Percentiles rank a stretch among this genome's conserved stretches.
Evolutionary conservation across 805 yeast species (phyloP).

Genomic region (Kazachstania taianensis): DNA sequence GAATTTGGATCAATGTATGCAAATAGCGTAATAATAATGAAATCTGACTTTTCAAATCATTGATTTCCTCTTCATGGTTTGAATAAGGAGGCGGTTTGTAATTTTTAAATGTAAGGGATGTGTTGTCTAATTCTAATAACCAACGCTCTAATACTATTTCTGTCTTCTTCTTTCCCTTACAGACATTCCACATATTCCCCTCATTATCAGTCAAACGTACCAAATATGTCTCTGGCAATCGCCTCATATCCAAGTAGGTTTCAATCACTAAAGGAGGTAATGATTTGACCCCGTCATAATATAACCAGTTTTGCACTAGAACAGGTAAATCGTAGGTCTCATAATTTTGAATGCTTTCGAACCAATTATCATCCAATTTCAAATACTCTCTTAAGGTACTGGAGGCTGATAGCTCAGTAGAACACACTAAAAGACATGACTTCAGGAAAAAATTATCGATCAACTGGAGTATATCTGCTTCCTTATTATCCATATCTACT

Average conservation of each 20-base stretch:
- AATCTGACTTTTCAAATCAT: conserved; percentile 67
- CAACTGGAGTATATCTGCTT: conserved; percentile 27
- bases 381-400: conserved; percentile 1
- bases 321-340: conserved; percentile 9
- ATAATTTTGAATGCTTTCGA: neutral
- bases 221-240: conserved; percentile 44
- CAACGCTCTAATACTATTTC: conserved; percentile 94
- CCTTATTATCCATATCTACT: conserved; percentile 4
- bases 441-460: conserved; percentile 56
- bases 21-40: conserved; percentile 65
- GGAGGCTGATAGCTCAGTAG: conserved; percentile 22
- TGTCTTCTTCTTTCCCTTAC: conserved; percentile 51
- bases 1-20: conserved; percentile 50
- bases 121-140: conserved; percentile 67
- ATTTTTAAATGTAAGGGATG: conserved; percentile 27
- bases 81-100: conserved; percentile 15
- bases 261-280: conserved; percentile 82
- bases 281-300: conserved; percentile 35
- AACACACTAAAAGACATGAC: conserved; percentile 47
- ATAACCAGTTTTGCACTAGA: conserved; percentile 52
- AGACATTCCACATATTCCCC: conserved; percentile 44
- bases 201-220: conserved; percentile 48
- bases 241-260: conserved; percentile 61
- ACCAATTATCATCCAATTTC: conserved; percentile 9
- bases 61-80: conserved; percentile 17